Evolutionary conservation across 805 yeast species (phyloP).

Genomic region (Candida manassasensis): DNA sequence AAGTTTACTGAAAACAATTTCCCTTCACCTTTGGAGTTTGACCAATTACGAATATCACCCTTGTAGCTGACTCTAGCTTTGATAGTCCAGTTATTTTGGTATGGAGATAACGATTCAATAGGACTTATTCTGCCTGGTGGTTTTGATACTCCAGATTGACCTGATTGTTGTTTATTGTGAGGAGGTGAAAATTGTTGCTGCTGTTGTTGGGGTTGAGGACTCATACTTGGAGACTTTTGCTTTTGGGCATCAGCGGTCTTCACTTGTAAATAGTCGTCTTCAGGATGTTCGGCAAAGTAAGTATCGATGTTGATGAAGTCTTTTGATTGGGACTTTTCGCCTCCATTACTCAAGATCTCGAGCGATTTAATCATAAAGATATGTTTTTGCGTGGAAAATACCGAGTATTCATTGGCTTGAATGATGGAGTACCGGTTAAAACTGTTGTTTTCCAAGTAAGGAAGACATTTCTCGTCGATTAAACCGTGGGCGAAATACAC

Average conservation of each 20-base stretch:
- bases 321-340: constrained; percentile 28
- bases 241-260: constrained; percentile 4
- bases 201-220: constrained; percentile 7
- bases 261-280: constrained; percentile 37
- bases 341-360: constrained; percentile 36
- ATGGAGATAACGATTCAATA: constrained; percentile 87
- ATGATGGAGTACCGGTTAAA: constrained; percentile 43
- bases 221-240: constrained; percentile 5
- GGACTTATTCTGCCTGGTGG: constrained; percentile 44
- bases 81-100: constrained; percentile 85
- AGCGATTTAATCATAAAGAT: constrained; percentile 45
- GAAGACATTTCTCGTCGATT: constrained; percentile 39
- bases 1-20: constrained; percentile 83
- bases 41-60: constrained; percentile 84
- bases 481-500: constrained; percentile 32
- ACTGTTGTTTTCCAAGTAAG: constrained; percentile 36
- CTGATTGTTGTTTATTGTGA: constrained; percentile 7
- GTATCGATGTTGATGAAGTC: constrained; percentile 36
- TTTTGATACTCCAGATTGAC: constrained; percentile 5
- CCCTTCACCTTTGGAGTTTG: constrained; percentile 83
- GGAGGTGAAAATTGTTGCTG: constrained; percentile 5
- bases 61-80: constrained; percentile 89
- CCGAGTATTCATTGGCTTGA: constrained; percentile 35
- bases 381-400: constrained; percentile 46
- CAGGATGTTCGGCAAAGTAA: constrained; percentile 56